phyloP scores from a whole-genome alignment of 768 basidiomycete species.

The Sporobolomyces roseus region DNA sequence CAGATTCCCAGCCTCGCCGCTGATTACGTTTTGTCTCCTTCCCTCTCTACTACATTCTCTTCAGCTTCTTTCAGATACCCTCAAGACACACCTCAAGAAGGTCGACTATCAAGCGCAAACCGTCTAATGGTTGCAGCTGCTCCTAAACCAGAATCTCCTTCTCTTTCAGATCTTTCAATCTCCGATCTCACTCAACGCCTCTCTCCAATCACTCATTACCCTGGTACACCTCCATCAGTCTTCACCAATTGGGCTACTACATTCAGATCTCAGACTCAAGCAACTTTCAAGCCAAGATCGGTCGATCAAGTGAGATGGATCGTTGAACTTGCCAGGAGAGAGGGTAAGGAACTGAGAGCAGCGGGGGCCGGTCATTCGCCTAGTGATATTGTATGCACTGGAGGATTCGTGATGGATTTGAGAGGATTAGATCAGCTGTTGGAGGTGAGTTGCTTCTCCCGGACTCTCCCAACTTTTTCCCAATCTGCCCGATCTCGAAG shows the following conservation, averaged over 20 bases:
- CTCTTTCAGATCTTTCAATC: neutral
- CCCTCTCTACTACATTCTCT: too few species aligned
- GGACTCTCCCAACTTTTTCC: neutral
- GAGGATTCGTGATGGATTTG: constrained; percentile 66
- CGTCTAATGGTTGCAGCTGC: constrained; percentile 8
- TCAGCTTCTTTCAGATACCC: too few species aligned
- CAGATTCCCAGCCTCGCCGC: too few species aligned
- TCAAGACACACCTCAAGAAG: too few species aligned
- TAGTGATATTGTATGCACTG: constrained; percentile 84
- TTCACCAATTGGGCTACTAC: constrained; percentile 88
- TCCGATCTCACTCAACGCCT: constrained; percentile 47
- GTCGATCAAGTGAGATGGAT: constrained; percentile 67
- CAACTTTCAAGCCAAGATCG: constrained; percentile 70
- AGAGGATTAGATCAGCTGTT: constrained; percentile 67
- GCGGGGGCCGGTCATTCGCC: constrained; percentile 90
- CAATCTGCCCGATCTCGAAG: neutral
- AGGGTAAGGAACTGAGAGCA: constrained; percentile 68
- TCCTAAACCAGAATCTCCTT: neutral
- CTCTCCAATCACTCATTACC: constrained; percentile 54
- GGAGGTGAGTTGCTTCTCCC: constrained; percentile 72
- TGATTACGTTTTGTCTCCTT: too few species aligned
- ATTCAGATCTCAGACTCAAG: constrained; percentile 64
- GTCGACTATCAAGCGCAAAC: too few species aligned
- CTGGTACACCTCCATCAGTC: constrained; percentile 48
- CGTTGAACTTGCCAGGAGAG: constrained; percentile 72